Percentiles rank a stretch among this genome's conserved stretches.
These are phyloP conservation scores for Asterella californica DNA, from an alignment of 225 moss, liverwort and hornwort species.

Conservation along the genomic window DNA sequence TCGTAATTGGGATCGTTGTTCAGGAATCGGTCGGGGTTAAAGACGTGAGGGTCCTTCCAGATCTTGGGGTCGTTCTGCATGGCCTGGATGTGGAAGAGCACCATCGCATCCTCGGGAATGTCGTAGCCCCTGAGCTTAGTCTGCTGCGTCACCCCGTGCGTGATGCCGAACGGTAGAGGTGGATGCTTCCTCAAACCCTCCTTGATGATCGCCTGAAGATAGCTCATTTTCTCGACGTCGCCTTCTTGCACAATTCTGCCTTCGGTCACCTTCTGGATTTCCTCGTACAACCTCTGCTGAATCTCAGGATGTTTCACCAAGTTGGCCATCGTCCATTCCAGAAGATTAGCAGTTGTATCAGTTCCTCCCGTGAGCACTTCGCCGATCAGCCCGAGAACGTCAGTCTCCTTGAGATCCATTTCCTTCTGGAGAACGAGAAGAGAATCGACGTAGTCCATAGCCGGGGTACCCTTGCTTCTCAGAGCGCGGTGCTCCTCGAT, in stretches of 20 bases:
- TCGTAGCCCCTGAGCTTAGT: constrained; percentile 30
- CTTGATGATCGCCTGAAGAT: constrained; percentile 35
- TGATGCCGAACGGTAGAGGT: constrained; percentile 38
- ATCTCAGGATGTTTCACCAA: constrained; percentile 31
- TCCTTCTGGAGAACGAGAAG: constrained; percentile 35
- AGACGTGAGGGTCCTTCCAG: constrained; percentile 34
- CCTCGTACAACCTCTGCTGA: constrained; percentile 29
- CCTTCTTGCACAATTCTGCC: constrained; percentile 18
- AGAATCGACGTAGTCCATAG: constrained; percentile 37
- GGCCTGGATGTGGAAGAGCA: constrained; percentile 37
- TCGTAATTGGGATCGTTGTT: constrained; percentile 16
- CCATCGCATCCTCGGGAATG: constrained; percentile 32
- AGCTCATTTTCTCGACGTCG: constrained; percentile 32
- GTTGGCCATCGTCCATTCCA: constrained; percentile 41
- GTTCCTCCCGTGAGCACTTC: constrained; percentile 34
- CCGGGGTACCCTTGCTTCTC: constrained; percentile 10
- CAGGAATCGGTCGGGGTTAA: constrained; percentile 31
- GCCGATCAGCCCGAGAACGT: constrained; percentile 35
- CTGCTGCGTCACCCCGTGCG: constrained; percentile 22
- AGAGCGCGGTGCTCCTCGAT: constrained; percentile 34
- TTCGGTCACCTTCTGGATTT: constrained; percentile 27
- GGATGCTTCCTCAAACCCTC: constrained; percentile 37
- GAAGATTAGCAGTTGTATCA: constrained; percentile 35
- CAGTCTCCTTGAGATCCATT: constrained; percentile 31
- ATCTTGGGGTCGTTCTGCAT: constrained; percentile 31